Conservation (phyloP, 2,329 filamentous ascomycete species). For the Fusarium sp. region DNA sequence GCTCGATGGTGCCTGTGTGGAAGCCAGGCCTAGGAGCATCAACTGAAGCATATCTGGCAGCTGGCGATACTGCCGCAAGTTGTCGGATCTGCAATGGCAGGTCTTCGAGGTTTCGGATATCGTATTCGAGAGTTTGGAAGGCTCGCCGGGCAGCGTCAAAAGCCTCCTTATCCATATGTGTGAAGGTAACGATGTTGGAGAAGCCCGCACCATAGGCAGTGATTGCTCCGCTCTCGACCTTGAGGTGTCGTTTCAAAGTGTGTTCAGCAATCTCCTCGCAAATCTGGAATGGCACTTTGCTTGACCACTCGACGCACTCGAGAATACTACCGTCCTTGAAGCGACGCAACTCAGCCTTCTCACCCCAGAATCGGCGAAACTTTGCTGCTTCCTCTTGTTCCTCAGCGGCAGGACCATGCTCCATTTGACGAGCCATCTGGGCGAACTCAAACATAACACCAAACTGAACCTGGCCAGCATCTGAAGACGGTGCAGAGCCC, state of each 20-base stretch:
- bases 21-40: constrained; percentile 54
- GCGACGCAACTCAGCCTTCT: constrained; percentile 89
- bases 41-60: constrained; percentile 79
- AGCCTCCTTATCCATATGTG: constrained; percentile 61
- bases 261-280: constrained; percentile 84
- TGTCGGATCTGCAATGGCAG: constrained; percentile 89
- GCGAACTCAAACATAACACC: constrained; percentile 78
- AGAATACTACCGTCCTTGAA: constrained; percentile 96
- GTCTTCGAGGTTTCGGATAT: constrained; percentile 81
- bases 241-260: constrained; percentile 76
- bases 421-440: constrained; percentile 79
- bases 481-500: constrained; percentile 29
- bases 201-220: constrained; percentile 63
- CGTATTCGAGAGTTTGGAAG: constrained; percentile 78
- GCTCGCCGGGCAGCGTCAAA: constrained; percentile 78
- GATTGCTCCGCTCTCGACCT: constrained; percentile 65
- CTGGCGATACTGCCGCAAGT: constrained; percentile 76
- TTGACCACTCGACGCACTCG: constrained; percentile 89
- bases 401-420: constrained; percentile 88
- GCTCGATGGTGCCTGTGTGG: constrained; percentile 58
- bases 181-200: constrained; percentile 59
- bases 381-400: constrained; percentile 82
- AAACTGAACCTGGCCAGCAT: constrained; percentile 62
- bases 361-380: constrained; percentile 94
- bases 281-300: constrained; percentile 71